Evolutionary conservation across 1,284 basidiomycete genomes (phyloP).

Genomic region (Papiliotrema fonsecae): DNA sequence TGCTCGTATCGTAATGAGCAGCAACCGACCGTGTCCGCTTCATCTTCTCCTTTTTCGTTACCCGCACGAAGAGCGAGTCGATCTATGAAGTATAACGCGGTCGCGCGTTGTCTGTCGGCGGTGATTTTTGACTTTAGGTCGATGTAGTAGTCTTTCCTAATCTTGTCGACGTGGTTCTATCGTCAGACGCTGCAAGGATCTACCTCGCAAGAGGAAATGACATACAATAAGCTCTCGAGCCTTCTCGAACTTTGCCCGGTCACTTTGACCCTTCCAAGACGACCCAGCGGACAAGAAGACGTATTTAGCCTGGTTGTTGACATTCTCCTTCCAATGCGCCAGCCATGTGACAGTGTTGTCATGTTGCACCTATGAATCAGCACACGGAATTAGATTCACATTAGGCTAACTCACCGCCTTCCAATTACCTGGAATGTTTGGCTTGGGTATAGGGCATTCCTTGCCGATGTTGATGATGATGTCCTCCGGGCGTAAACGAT

Average conservation of each 20-base stretch:
- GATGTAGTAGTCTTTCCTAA: slow-evolving; percentile 77
- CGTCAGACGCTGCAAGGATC: neutral
- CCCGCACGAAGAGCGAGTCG: slow-evolving; percentile 89
- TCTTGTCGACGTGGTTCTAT: slow-evolving; percentile 81
- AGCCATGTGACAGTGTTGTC: slow-evolving; percentile 96
- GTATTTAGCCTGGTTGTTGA: slow-evolving; percentile 89
- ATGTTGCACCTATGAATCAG: slow-evolving; percentile 58
- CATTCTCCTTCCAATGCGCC: slow-evolving; percentile 94
- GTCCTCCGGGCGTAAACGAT: slow-evolving; percentile 83
- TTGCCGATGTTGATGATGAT: slow-evolving; percentile 90
- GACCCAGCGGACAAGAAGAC: slow-evolving; percentile 92
- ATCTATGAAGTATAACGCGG: slow-evolving; percentile 97
- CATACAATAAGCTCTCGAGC: slow-evolving; percentile 84
- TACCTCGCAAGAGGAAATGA: slow-evolving; percentile 7
- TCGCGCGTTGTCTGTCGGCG: slow-evolving; percentile 87
- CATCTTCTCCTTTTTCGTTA: slow-evolving; percentile 97
- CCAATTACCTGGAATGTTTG: slow-evolving; percentile 84
- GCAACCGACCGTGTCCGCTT: slow-evolving; percentile 95
- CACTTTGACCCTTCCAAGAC: slow-evolving; percentile 92
- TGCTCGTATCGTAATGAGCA: slow-evolving; percentile 93
- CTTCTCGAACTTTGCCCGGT: slow-evolving; percentile 94
- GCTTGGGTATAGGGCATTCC: slow-evolving; percentile 65
- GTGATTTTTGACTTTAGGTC: slow-evolving; percentile 85
- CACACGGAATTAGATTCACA: too few species aligned
- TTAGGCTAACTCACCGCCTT: slow-evolving; percentile 50